Evolutionary conservation across 441 rosid species (phyloP).

Genomic region (Jatropha podagrica): DNA sequence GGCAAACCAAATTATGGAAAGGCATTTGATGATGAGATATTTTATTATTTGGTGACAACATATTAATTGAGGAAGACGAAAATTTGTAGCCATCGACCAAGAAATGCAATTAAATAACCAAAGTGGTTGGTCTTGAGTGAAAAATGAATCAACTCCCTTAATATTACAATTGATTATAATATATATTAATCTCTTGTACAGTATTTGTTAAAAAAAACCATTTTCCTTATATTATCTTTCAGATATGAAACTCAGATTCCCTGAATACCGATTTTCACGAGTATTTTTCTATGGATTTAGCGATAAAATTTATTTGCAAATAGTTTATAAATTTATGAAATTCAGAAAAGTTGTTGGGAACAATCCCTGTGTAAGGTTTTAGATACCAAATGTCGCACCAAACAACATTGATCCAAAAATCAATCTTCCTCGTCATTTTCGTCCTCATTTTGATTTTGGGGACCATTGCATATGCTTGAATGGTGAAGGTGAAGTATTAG

Average conservation of each 20-base stretch:
- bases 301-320: too few species aligned
- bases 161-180: too few species aligned
- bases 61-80: not conserved
- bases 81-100: not conserved
- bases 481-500: not conserved
- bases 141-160: too few species aligned
- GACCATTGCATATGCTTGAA: conserved; percentile 37
- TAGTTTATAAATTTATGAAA: too few species aligned
- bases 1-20: not conserved
- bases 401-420: conserved; percentile 22
- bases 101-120: not conserved
- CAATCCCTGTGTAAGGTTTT: conserved; percentile 35
- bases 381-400: conserved; percentile 28
- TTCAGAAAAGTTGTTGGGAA: conserved; percentile 22
- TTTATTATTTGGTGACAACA: too few species aligned
- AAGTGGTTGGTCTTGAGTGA: not conserved
- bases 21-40: too few species aligned
- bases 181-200: too few species aligned
- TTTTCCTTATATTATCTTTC: too few species aligned
- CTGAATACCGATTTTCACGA: too few species aligned
- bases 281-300: too few species aligned
- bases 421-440: conserved; percentile 26
- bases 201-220: too few species aligned
- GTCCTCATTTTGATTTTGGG: conserved; percentile 23
- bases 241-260: too few species aligned